Percentiles rank a stretch among this genome's conserved stretches.
Evolutionary conservation across 441 rosid species (phyloP).

Genomic region (Raphanus hybrid): DNA sequence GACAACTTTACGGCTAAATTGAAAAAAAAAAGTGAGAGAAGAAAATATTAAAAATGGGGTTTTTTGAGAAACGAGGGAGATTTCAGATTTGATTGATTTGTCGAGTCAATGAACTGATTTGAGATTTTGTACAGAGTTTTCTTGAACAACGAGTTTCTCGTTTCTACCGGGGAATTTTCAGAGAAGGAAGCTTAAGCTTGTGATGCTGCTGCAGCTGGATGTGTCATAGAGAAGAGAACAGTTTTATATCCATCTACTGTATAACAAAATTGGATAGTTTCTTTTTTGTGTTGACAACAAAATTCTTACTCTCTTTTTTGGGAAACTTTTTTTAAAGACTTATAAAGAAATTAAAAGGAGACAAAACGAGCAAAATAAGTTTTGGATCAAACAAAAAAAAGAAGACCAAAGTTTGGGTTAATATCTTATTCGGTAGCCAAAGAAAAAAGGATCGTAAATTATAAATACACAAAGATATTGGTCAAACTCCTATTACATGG

Average conservation of each 20-base stretch:
- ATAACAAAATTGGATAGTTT: too few species aligned
- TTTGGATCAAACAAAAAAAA: too few species aligned
- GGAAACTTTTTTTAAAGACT: too few species aligned
- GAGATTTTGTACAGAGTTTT: constrained; percentile 19
- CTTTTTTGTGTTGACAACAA: too few species aligned
- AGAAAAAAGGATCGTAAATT: background rate
- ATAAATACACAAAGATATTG: background rate
- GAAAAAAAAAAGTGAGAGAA: background rate
- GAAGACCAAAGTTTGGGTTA: background rate
- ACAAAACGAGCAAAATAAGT: too few species aligned
- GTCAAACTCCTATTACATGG: background rate
- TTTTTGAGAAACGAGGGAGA: constrained; percentile 24
- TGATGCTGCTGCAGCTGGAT: too few species aligned
- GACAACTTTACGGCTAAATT: constrained; percentile 22
- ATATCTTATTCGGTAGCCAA: background rate
- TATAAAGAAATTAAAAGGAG: too few species aligned
- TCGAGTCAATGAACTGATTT: constrained; percentile 33
- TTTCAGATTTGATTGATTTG: constrained; percentile 21
- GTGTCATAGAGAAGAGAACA: too few species aligned
- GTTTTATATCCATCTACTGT: too few species aligned
- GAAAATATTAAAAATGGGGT: background rate
- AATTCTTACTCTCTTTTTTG: too few species aligned
- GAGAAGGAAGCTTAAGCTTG: too few species aligned
- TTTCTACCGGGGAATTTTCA: background rate
- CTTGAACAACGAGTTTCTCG: constrained; percentile 19